Evolutionary conservation across 805 yeast genomes (phyloP), one percentile per base, ranked within the genome.

Genomic region (Sugiyamaella smithiae): DNA sequence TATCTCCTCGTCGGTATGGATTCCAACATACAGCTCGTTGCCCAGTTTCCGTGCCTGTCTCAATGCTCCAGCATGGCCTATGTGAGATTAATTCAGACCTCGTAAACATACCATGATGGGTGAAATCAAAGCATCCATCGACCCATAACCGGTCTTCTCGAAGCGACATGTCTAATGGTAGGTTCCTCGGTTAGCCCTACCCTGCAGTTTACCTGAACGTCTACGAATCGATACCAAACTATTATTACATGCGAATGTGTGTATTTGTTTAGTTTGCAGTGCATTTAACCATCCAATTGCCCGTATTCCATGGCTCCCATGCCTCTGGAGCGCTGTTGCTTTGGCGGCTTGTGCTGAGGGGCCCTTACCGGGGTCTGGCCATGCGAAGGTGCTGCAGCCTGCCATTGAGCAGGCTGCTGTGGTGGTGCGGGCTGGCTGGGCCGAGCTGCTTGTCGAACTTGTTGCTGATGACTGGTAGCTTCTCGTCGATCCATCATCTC

Each of bases 41-140:
- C 96, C 96, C 14, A 85, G 75, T 58, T 83, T 87, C 33, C 95
- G 76, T 0, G 99, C 97, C 65, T 93, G 99, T 49, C 87, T 69
- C 78, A 93, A 82, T 17, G 98, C 99, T 25, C 97, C 97, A 2
- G 97, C 95, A 61, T 93, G 99, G 20, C 77, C 76, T 71, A 51
- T 19, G 16, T 22, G 7, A 20, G 17, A 5, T 16, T 31, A 35
- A 14, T 35, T 16, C 5, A 7, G 19, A 32, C 20, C 38, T 11
- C 5, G 20, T 35, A 12, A 17, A 69, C 78, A 49, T 67, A 66
- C 95, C 98, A 62, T 93, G 98, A 65, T 93, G 99, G 36, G 96
- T 88, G 69, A 93, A 93, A 67, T 93, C 99, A 68, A 93, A 93
- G 65, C 99, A 93, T 0, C 99, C 99, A 66, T 93, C 99, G 24